These are phyloP conservation scores for Linum tenue DNA, from an alignment of 345 rosid species.

Conservation along the genomic window DNA sequence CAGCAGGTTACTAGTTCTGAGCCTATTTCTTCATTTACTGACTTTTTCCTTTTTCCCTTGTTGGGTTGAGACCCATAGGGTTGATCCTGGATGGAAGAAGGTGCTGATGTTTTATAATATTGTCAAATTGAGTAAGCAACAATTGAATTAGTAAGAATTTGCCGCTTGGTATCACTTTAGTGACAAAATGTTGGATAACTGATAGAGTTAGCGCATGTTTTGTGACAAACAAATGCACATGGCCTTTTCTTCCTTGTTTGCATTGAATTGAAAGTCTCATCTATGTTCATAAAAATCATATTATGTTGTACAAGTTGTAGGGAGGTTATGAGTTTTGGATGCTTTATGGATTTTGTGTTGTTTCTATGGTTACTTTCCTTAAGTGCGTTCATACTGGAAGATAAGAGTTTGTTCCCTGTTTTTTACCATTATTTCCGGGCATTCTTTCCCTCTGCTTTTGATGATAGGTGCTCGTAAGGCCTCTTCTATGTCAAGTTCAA, in stretches of 20 bases:
- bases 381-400: background rate
- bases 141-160: no score
- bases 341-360: background rate
- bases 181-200: background rate
- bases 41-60: no score
- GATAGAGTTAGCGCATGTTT: background rate
- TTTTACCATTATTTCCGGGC: background rate
- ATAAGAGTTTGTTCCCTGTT: background rate
- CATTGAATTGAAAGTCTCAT: background rate
- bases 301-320: background rate
- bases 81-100: no score
- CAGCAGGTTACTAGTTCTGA: no score
- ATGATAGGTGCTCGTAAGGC: constrained; percentile 50
- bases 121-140: no score
- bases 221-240: background rate
- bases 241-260: background rate
- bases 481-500: constrained; percentile 52
- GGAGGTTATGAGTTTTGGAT: background rate
- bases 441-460: constrained; percentile 10
- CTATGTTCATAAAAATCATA: background rate
- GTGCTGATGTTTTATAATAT: no score
- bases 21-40: no score
- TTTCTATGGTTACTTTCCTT: constrained; percentile 1
- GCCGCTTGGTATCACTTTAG: no score
- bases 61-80: no score